phyloP scores from a whole-genome alignment of 805 yeast genomes.

The Cyberlindnera euphorbiiphila region DNA sequence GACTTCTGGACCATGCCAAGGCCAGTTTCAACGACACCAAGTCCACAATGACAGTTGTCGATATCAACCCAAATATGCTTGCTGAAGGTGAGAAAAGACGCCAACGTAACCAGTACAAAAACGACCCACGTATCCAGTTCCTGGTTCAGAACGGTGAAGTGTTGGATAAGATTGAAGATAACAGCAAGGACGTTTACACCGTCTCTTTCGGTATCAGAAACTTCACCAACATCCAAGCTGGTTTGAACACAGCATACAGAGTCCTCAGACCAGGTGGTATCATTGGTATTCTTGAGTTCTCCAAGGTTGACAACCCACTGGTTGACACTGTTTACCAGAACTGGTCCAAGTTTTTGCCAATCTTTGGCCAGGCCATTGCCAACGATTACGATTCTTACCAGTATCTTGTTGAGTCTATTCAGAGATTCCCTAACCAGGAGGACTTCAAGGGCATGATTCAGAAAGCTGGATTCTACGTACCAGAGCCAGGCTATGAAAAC shows the following conservation, averaged over 20 bases:
- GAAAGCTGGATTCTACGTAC: constrained; percentile 90
- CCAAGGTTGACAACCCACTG: constrained; percentile 79
- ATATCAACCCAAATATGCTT: constrained; percentile 95
- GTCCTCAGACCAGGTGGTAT: constrained; percentile 97
- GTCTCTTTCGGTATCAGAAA: constrained; percentile 97
- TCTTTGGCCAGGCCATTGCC: constrained; percentile 94
- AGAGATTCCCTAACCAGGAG: constrained; percentile 88
- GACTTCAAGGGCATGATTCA: constrained; percentile 87
- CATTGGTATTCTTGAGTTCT: constrained; percentile 92
- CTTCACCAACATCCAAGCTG: constrained; percentile 92
- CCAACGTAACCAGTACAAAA: constrained; percentile 48
- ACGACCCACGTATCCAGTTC: constrained; percentile 61
- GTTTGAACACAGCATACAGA: constrained; percentile 91
- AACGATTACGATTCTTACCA: constrained; percentile 96
- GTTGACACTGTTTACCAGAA: constrained; percentile 77
- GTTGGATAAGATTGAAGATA: constrained; percentile 76
- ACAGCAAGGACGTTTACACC: constrained; percentile 92
- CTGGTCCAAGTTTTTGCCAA: constrained; percentile 84
- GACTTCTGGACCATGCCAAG: constrained; percentile 88
- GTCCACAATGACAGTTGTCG: constrained; percentile 86
- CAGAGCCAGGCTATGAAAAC: constrained; percentile 89
- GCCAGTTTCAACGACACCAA: constrained; percentile 66
- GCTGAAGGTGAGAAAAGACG: constrained; percentile 85
- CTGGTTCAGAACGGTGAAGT: constrained; percentile 91
- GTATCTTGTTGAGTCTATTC: constrained; percentile 91